Evolutionary conservation across 176 grass and related monocot genomes (phyloP), one percentile per base, ranked within the genome.

Genomic region (Zea mays): DNA sequence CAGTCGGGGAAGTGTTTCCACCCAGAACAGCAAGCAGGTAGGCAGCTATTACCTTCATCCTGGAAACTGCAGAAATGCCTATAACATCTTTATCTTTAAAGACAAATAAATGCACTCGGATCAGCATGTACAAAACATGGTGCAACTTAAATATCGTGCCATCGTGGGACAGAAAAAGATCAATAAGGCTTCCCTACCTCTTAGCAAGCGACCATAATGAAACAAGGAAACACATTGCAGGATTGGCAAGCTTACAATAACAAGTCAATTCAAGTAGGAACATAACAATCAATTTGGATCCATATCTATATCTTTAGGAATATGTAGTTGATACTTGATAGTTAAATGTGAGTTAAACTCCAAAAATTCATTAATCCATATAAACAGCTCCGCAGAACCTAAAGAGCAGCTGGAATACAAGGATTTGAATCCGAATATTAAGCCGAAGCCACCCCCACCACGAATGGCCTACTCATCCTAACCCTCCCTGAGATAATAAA

Each of bases 21-120:
- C 72, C 83, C 13, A 94, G 77, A 73, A 79, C 61, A 61, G 85
- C 83, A 0, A 94, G 92, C 47, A 94, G 79, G 83, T 89, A 94
- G 42, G 86, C 88, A 79, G 88, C 88, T 4, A 94, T 89, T 57
- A 89, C 14, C 86, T 94, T 94, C 86, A 94, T 94, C 17, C 54
- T 91, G 63, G 48, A 69, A 70, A 56, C 47, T 72, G 39, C 1
- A 39, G 5, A 88, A 45, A 19, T 8, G 19, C 8, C 62, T 67
- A 59, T 39, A 46, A 7, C 11, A 63, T 21, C 1, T 21, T 58
- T 58, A 58, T 58, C n/a, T 73, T 50, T 65, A 7, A 3, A 68
- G 6, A 44, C 21, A 16, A 56, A 45, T 13, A 17, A 40, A 47
- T 41, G 27, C 1, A 3, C 17, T 11, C 5, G 16, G 14, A 3